These are phyloP conservation scores for Penicillium diatomitis DNA, from an alignment of 495 filamentous ascomycete species.

Conservation along the genomic window DNA sequence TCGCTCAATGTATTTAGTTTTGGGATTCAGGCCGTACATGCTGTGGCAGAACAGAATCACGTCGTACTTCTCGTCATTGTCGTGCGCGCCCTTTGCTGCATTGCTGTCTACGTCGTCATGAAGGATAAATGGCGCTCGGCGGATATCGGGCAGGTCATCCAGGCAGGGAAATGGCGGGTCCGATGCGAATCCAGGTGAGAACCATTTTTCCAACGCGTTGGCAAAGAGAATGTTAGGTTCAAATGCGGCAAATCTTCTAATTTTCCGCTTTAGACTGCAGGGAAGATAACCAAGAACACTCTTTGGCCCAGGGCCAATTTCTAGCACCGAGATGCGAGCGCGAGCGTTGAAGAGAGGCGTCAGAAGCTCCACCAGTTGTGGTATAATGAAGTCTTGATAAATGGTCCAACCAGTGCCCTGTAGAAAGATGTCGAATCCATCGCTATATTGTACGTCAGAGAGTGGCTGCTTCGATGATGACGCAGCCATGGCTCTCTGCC, in stretches of 20 bases:
- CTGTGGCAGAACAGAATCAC: constrained; percentile 55
- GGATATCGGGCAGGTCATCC: constrained; percentile 33
- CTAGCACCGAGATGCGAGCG: constrained; percentile 42
- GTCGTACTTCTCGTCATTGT: constrained; percentile 46
- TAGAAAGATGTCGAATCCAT: constrained; percentile 43
- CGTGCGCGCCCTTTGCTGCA: too few species aligned
- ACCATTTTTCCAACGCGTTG: constrained; percentile 38
- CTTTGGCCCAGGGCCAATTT: constrained; percentile 53
- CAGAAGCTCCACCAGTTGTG: constrained; percentile 43
- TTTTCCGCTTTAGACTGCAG: constrained; percentile 28
- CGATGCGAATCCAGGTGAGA: constrained; percentile 14
- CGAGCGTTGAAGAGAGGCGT: constrained; percentile 39
- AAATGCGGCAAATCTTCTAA: constrained; percentile 45
- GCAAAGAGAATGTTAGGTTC: constrained; percentile 49
- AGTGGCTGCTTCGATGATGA: constrained; percentile 23
- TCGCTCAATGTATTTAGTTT: constrained; percentile 36
- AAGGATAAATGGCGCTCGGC: constrained; percentile 35
- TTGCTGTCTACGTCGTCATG: constrained; percentile 4
- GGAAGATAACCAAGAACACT: constrained; percentile 48
- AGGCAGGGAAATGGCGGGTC: constrained; percentile 42
- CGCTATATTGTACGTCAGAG: constrained; percentile 44
- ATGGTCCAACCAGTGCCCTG: constrained; percentile 26
- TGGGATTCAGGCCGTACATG: constrained; percentile 53
- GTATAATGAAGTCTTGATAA: constrained; percentile 51
- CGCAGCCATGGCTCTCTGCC: constrained; percentile 25